These are phyloP conservation scores for Agrostemma githago DNA, from an alignment of 148 eudicot genomes.

Conservation along the genomic window DNA sequence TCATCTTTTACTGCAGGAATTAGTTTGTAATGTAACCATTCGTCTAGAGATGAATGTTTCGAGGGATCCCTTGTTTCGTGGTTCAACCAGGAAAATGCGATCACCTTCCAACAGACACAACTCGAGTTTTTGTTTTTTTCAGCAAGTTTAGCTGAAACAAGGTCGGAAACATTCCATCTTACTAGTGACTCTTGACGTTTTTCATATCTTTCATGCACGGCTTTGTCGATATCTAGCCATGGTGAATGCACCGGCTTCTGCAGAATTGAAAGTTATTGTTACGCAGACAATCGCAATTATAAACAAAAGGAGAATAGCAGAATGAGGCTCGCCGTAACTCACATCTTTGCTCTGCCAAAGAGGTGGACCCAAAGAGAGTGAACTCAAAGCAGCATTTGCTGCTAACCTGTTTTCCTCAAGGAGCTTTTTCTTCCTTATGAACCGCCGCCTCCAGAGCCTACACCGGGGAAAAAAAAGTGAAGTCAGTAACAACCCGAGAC, in stretches of 20 bases:
- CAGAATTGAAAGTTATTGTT: constrained; percentile 19
- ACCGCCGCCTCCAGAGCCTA: constrained; percentile 84
- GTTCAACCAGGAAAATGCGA: constrained; percentile 40
- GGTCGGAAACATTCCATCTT: constrained; percentile 67
- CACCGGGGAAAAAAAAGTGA: constrained; percentile 15
- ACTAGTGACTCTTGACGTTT: constrained; percentile 62
- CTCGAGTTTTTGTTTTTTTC: constrained; percentile 45
- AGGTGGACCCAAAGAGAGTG: constrained; percentile 78
- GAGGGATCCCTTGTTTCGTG: constrained; percentile 20
- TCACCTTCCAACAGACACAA: constrained; percentile 86
- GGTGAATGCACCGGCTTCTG: constrained; percentile 43
- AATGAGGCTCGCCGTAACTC: constrained; percentile 15
- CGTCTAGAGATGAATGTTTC: constrained; percentile 29
- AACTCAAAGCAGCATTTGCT: constrained; percentile 70
- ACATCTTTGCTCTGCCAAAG: constrained; percentile 51
- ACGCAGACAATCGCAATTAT: constrained; percentile 14
- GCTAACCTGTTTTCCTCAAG: constrained; percentile 72
- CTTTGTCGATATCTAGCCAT: constrained; percentile 54
- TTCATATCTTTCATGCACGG: constrained; percentile 53
- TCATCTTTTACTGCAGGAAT: constrained; percentile 46
- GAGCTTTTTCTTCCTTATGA: constrained; percentile 47
- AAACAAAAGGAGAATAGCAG: constrained; percentile 11
- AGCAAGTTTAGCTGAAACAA: constrained; percentile 52
- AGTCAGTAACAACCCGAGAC: constrained; percentile 15
- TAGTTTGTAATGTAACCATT: constrained; percentile 76